These are phyloP conservation scores for Leccinum arenicola DNA, from an alignment of 768 basidiomycete species.

Conservation along the genomic window DNA sequence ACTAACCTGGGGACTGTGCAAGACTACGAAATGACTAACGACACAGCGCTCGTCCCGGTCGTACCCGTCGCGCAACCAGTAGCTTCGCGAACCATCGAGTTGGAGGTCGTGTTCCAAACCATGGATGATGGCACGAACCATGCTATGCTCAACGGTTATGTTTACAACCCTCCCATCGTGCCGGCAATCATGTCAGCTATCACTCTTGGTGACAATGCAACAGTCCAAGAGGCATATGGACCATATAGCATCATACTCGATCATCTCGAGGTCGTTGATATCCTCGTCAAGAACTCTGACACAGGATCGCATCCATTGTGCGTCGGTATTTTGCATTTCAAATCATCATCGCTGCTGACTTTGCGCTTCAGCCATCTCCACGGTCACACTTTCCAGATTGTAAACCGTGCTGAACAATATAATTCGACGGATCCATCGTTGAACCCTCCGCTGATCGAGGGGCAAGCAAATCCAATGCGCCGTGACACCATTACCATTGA, in stretches of 20 bases:
- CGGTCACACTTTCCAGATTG: constrained; percentile 84
- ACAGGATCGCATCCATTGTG: constrained; percentile 83
- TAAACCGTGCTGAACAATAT: constrained; percentile 68
- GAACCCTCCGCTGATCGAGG: constrained; percentile 79
- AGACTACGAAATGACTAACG: constrained; percentile 61
- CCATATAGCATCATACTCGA: constrained; percentile 72
- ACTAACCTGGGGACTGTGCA: constrained; percentile 54
- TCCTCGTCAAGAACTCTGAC: constrained; percentile 73
- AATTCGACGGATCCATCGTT: constrained; percentile 68
- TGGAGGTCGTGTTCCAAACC: constrained; percentile 79
- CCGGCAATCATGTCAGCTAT: constrained; percentile 76
- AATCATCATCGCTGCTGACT: neutral
- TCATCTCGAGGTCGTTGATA: constrained; percentile 72
- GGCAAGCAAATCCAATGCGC: constrained; percentile 84
- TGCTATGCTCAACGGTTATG: constrained; percentile 71
- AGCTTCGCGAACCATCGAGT: constrained; percentile 57
- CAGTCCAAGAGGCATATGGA: constrained; percentile 71
- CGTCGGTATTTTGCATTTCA: constrained; percentile 23
- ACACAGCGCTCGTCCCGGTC: constrained; percentile 67
- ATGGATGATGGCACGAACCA: constrained; percentile 84
- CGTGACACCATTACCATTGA: constrained; percentile 86
- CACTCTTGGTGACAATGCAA: constrained; percentile 74
- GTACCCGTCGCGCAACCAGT: constrained; percentile 45
- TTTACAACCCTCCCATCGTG: constrained; percentile 66
- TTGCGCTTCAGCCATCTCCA: constrained; percentile 72